These are phyloP conservation scores for Scutellaria baicalensis DNA, from an alignment of 257 asterid species.

Conservation along the genomic window DNA sequence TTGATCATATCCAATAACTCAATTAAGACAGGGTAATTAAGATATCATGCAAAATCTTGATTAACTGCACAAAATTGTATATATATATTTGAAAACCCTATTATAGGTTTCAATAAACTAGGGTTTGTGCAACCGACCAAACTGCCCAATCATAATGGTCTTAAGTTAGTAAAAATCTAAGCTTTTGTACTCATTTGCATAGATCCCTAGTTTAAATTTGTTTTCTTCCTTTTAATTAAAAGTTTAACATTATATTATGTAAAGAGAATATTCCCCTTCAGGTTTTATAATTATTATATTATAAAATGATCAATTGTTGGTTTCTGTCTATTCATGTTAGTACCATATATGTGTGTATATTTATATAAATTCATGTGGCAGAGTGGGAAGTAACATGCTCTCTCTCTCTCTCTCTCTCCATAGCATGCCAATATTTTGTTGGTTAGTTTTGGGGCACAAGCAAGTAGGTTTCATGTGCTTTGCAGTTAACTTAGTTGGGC, in stretches of 20 bases:
- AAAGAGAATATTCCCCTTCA: conserved; percentile 35
- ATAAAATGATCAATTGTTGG: conserved; percentile 20
- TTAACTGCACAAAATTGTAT: neutral
- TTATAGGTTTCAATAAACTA: neutral
- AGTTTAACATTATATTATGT: neutral
- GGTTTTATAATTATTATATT: conserved; percentile 13
- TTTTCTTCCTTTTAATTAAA: neutral
- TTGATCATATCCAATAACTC: neutral
- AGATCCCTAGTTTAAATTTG: conserved; percentile 20
- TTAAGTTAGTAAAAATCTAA: neutral
- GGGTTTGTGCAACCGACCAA: neutral
- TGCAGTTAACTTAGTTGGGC: neutral
- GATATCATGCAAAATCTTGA: neutral
- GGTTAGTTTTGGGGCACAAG: neutral
- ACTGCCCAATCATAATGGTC: no score
- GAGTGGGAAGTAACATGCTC: conserved; percentile 45
- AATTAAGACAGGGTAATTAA: no score
- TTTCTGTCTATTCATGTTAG: conserved; percentile 11
- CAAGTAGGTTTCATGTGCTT: conserved; percentile 29
- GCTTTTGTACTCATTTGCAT: conserved; percentile 22
- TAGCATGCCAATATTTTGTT: neutral
- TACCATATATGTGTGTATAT: neutral
- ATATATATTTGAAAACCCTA: neutral
- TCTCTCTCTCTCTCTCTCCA: neutral
- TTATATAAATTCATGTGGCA: neutral